These are phyloP conservation scores for Russula compacta DNA, from an alignment of 768 basidiomycete species.

Conservation along the genomic window DNA sequence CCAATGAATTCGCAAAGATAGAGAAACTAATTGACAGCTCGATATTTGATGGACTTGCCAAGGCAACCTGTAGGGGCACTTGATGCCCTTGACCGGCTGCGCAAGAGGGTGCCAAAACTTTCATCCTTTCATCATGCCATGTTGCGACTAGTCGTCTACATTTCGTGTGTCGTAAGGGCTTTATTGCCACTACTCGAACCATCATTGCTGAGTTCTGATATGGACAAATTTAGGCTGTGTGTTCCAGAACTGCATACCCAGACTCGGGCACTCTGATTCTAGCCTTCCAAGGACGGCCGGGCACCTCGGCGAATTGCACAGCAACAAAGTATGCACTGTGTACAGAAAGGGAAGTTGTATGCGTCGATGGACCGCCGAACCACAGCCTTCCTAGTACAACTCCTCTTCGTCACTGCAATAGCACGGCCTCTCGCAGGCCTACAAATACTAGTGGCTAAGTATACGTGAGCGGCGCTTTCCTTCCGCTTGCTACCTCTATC, in stretches of 20 bases:
- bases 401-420: not conserved
- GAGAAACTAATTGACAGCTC: no score
- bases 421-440: not conserved
- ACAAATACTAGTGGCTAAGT: not conserved
- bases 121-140: no score
- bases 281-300: not conserved
- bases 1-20: no score
- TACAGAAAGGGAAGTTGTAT: not conserved
- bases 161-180: not conserved
- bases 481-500: not conserved
- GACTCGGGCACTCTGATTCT: not conserved
- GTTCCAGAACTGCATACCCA: not conserved
- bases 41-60: no score
- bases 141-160: no score
- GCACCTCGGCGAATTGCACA: not conserved
- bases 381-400: not conserved
- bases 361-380: not conserved
- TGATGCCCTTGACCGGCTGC: no score
- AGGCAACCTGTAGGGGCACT: no score
- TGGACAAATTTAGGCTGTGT: not conserved
- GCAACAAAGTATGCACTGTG: not conserved
- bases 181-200: no score
- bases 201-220: not conserved
- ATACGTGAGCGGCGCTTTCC: not conserved
- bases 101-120: no score